Evolutionary conservation across 1,284 basidiomycete species (phyloP).

Genomic region (Rhodotorula sp.): DNA sequence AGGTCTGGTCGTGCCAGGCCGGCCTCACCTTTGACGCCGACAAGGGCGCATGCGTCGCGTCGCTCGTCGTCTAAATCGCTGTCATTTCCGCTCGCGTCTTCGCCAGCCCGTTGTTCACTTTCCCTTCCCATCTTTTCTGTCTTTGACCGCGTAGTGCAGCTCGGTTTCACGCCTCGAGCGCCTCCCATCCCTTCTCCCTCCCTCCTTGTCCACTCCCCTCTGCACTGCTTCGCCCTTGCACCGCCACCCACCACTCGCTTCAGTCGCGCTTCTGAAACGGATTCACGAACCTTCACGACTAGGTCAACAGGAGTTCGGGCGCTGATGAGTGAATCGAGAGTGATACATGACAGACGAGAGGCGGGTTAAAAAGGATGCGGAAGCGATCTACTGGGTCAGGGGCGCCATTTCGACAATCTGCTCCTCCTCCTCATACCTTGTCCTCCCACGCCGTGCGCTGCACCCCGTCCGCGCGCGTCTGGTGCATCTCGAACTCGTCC

Average conservation of each 20-base stretch:
- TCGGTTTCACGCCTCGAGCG: neutral
- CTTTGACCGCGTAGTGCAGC: neutral
- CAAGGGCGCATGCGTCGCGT: neutral
- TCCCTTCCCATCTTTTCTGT: neutral
- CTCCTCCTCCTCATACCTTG: neutral
- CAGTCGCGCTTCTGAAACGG: too few relatives aligned
- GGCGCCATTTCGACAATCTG: neutral
- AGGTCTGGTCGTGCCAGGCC: conserved; percentile 15
- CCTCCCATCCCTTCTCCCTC: neutral
- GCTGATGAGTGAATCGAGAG: too few relatives aligned
- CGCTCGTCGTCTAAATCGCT: neutral
- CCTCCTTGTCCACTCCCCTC: neutral
- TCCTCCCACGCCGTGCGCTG: neutral
- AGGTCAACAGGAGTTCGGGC: too few relatives aligned
- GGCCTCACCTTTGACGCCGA: conserved; percentile 1
- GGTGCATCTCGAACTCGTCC: neutral
- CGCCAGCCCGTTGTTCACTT: too few relatives aligned
- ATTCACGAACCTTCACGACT: too few relatives aligned
- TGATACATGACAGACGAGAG: too few relatives aligned
- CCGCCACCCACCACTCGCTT: too few relatives aligned
- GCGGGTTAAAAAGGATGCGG: too few relatives aligned
- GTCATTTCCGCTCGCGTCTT: neutral
- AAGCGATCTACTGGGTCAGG: too few relatives aligned
- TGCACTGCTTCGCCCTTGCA: too few relatives aligned
- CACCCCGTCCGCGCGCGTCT: neutral